Base-by-base conservation (phyloP, 176 grass and related monocot genomes). In the Eremochloa ophiuroides region DNA sequence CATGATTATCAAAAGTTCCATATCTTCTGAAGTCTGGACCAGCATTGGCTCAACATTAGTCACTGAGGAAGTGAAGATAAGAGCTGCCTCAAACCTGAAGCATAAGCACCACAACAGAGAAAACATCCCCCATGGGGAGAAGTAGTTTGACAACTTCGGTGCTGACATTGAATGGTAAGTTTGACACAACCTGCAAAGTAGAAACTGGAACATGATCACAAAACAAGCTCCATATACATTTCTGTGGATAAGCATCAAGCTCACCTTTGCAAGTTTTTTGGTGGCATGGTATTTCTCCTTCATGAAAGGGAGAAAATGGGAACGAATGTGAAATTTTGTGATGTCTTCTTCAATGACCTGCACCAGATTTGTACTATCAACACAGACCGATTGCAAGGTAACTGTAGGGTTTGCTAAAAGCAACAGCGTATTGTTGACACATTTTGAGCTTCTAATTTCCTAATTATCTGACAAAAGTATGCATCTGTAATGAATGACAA, bases 161-260 rank as follows among this genome's bases (percentile, higher is more conserved):
- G 72, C 92, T 95, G 34, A 98, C 90, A 89, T 98, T 98, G 75
- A 98, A 98, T 51, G 95, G 95, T 80, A 98, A 85, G 72, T 98
- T 98, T 84, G 95, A 82, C 35, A 95, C 95, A 53, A 95, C 92
- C 95, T 98, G 79, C 47, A 98, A 81, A 69, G 44, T 7, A 75
- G 22, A 76, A 82, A 77, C 59, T 76, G 64, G 73, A 13, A 56
- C 2, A 76, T 73, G 66, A 31, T 20, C 28, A 86, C 16, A 71
- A 59, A 69, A 73, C 10, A 62, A 47, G 27, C 33, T 71, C 39
- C 74, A 42, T 76, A 27, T 22, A 50, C 10, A 42, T 4, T 55
- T 85, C 10, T 64, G 5, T 43, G 53, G 41, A 23, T 26, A n/a
- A n/a, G 37, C 44, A 82, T 80, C n/a, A 65, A 89, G 60, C 27